Conservation (phyloP, 2,329 filamentous ascomycete species). For the Cladosporium sp. region DNA sequence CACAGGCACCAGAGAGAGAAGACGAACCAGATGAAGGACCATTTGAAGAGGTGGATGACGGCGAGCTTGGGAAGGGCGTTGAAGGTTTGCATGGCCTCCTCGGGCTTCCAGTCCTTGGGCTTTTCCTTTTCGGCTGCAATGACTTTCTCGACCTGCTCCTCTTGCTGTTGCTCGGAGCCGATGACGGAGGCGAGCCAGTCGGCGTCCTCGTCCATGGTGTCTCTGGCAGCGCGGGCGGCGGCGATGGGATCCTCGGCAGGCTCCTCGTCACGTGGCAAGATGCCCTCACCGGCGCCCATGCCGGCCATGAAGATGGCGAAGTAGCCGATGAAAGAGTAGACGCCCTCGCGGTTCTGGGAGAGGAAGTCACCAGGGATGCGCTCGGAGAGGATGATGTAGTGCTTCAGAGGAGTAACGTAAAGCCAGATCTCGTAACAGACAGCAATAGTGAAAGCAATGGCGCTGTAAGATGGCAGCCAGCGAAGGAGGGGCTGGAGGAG, state of each 20-base stretch:
- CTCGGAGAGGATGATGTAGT: constrained; percentile 77
- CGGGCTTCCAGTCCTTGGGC: constrained; percentile 10
- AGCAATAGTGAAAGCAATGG: constrained; percentile 66
- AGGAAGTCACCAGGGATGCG: constrained; percentile 63
- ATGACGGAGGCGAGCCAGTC: constrained; percentile 35
- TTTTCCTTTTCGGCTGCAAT: constrained; percentile 2
- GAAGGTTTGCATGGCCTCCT: constrained; percentile 8
- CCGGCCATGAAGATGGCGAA: constrained; percentile 91
- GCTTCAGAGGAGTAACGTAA: constrained; percentile 69
- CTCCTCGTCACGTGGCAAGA: constrained; percentile 58
- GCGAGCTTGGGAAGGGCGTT: constrained; percentile 20
- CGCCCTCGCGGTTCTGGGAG: constrained; percentile 86
- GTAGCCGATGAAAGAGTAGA: constrained; percentile 94
- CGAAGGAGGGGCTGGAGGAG: constrained; percentile 70
- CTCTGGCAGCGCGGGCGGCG: constrained; percentile 14
- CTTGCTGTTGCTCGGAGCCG: constrained; percentile 17
- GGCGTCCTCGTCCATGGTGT: constrained; percentile 31
- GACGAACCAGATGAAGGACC: constrained; percentile 66
- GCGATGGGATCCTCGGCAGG: constrained; percentile 17
- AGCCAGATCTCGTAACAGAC: constrained; percentile 70
- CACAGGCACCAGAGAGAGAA: constrained; percentile 64
- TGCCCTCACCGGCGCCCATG: constrained; percentile 74
- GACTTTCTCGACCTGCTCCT: constrained; percentile 17
- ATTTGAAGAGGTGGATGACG: constrained; percentile 53
- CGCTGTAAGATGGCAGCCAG: constrained; percentile 70